These are phyloP conservation scores for Entophlyctis luteolus DNA, from an alignment of 192 early-diverging fungal genomes.

Conservation along the genomic window DNA sequence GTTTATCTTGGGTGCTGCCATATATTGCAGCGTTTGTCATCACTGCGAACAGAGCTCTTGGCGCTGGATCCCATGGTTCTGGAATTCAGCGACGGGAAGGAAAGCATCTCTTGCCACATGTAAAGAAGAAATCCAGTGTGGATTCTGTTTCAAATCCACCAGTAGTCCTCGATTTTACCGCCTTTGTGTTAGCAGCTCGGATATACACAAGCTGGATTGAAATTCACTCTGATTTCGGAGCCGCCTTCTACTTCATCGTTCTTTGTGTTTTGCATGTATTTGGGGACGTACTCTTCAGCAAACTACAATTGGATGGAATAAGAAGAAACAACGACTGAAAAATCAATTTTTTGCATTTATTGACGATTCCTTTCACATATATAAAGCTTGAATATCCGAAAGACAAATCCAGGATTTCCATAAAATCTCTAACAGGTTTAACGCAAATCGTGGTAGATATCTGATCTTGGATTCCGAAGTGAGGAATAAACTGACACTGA, in stretches of 20 bases:
- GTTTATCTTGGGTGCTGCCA: background rate
- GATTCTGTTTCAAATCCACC: background rate
- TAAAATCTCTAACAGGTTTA: too few species aligned
- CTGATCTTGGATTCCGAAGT: too few species aligned
- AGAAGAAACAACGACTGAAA: too few species aligned
- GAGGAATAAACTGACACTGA: too few species aligned
- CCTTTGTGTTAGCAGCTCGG: conserved; percentile 1
- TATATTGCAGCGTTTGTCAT: conserved; percentile 8
- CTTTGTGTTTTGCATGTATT: conserved; percentile 5
- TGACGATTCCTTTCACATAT: too few species aligned
- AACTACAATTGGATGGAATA: too few species aligned
- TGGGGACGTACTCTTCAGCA: too few species aligned
- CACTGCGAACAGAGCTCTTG: background rate
- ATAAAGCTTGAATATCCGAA: too few species aligned
- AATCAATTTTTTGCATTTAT: too few species aligned
- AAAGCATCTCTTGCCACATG: background rate
- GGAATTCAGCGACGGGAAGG: background rate
- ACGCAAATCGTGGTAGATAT: too few species aligned
- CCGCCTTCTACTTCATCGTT: conserved; percentile 6
- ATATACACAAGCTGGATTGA: background rate
- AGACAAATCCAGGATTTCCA: too few species aligned
- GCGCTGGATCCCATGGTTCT: too few species aligned
- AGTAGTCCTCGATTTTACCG: conserved; percentile 6
- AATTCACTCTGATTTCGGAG: background rate
- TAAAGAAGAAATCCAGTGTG: background rate